phyloP scores from a whole-genome alignment of 2,329 filamentous ascomycete species.

The Coleophoma cylindrospora region DNA sequence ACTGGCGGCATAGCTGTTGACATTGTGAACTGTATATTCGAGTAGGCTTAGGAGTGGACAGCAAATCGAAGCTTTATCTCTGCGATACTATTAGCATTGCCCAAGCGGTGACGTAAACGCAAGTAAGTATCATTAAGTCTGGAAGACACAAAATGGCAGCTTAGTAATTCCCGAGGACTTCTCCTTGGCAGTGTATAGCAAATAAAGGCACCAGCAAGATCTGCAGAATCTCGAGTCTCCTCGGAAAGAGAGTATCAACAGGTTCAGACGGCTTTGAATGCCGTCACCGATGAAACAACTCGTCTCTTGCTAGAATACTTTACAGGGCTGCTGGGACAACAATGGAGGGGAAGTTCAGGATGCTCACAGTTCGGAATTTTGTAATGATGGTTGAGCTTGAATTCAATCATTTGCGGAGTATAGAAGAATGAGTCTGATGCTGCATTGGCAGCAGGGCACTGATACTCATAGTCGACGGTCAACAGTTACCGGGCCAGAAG shows the following conservation, averaged over 20 bases:
- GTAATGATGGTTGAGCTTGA: not conserved
- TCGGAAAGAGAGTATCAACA: no score
- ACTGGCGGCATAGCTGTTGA: constrained; percentile 44
- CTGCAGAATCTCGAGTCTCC: not conserved
- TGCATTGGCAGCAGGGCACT: no score
- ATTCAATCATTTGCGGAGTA: constrained; percentile 1
- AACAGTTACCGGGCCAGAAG: no score
- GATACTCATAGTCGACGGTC: no score
- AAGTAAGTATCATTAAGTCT: no score
- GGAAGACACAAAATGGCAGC: no score
- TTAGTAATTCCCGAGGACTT: no score
- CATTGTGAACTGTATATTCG: constrained; percentile 14
- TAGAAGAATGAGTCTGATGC: not conserved
- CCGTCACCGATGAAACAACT: no score
- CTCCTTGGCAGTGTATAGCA: no score
- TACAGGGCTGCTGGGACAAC: no score
- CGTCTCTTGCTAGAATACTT: no score
- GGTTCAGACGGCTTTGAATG: no score
- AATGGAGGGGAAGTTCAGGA: not conserved
- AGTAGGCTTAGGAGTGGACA: not conserved
- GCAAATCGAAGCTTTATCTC: not conserved
- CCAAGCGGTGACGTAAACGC: not conserved
- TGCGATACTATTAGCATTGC: not conserved
- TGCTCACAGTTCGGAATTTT: not conserved
- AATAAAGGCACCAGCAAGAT: not conserved